These are phyloP conservation scores for Trichomonascus vanleenenianus DNA, from an alignment of 805 yeast genomes.

Conservation along the genomic window DNA sequence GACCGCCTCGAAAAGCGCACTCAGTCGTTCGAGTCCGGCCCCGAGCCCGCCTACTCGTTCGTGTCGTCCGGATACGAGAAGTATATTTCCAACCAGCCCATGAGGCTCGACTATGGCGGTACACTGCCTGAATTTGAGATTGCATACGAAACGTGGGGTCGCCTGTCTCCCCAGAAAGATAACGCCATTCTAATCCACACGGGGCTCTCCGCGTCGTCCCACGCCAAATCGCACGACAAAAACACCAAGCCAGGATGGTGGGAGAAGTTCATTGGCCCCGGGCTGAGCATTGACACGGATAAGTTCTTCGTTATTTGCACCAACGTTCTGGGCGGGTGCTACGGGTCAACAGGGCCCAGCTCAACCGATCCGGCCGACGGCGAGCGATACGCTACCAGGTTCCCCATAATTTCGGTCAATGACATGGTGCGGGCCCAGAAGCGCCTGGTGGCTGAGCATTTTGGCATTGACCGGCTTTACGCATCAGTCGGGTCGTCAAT, in stretches of 20 bases:
- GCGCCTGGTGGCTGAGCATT: conserved; percentile 50
- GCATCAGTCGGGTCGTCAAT: conserved; percentile 87
- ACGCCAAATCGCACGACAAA: conserved; percentile 71
- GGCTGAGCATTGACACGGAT: conserved; percentile 65
- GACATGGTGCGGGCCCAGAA: conserved; percentile 92
- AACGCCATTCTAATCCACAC: conserved; percentile 82
- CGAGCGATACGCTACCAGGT: conserved; percentile 71
- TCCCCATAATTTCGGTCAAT: conserved; percentile 76
- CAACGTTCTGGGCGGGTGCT: conserved; percentile 90
- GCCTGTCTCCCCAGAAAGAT: conserved; percentile 48
- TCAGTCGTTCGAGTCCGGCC: conserved; percentile 51
- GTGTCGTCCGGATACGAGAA: conserved; percentile 60
- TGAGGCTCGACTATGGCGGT: conserved; percentile 78
- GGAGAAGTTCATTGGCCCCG: conserved; percentile 90
- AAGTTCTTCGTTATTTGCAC: conserved; percentile 81
- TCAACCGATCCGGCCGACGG: conserved; percentile 63
- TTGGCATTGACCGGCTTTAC: conserved; percentile 55
- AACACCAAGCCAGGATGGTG: conserved; percentile 86
- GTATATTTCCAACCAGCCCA: conserved; percentile 47
- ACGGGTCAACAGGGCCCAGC: conserved; percentile 91
- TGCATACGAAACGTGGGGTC: conserved; percentile 95
- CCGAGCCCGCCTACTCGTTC: conserved; percentile 76
- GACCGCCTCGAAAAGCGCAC: conserved; percentile 57
- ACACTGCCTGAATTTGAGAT: conserved; percentile 61
- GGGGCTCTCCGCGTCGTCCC: conserved; percentile 89